Conservation (phyloP, 495 filamentous ascomycete genomes). For the Podospora tetraspora region DNA sequence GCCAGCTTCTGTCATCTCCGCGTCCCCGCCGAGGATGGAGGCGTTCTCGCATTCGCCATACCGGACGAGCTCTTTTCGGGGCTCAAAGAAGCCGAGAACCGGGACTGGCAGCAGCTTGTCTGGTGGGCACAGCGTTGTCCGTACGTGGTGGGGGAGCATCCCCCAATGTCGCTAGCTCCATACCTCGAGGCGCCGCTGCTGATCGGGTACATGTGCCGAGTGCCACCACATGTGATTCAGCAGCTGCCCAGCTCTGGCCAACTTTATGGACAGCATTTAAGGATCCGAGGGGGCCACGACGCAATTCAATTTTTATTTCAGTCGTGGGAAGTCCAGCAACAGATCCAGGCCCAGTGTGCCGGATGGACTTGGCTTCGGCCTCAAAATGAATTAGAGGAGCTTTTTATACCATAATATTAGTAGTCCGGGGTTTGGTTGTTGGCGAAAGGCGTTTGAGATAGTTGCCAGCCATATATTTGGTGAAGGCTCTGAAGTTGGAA, state of each 20-base stretch:
- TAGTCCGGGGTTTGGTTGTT: too few relatives aligned
- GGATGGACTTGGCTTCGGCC: not conserved
- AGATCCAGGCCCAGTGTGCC: not conserved
- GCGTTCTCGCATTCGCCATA: not conserved
- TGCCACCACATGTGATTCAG: not conserved
- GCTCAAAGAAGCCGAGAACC: not conserved
- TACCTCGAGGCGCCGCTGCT: not conserved
- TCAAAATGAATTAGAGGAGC: too few relatives aligned
- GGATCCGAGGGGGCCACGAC: not conserved
- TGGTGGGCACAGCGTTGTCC: not conserved
- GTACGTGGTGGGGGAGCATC: not conserved
- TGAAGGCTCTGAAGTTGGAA: too few relatives aligned
- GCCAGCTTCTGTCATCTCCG: not conserved
- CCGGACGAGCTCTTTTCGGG: not conserved
- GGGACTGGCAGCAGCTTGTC: conserved; percentile 4
- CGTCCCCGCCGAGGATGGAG: conserved; percentile 3
- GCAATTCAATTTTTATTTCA: not conserved
- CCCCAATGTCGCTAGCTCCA: not conserved
- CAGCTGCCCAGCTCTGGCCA: not conserved
- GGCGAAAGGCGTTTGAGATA: too few relatives aligned
- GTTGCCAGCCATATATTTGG: too few relatives aligned
- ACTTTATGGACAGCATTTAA: not conserved
- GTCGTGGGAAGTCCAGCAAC: not conserved
- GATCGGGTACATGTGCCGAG: not conserved
- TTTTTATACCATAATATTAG: too few relatives aligned